These are phyloP conservation scores for Mentha longifolia DNA, from an alignment of 257 asterid species.

Conservation along the genomic window DNA sequence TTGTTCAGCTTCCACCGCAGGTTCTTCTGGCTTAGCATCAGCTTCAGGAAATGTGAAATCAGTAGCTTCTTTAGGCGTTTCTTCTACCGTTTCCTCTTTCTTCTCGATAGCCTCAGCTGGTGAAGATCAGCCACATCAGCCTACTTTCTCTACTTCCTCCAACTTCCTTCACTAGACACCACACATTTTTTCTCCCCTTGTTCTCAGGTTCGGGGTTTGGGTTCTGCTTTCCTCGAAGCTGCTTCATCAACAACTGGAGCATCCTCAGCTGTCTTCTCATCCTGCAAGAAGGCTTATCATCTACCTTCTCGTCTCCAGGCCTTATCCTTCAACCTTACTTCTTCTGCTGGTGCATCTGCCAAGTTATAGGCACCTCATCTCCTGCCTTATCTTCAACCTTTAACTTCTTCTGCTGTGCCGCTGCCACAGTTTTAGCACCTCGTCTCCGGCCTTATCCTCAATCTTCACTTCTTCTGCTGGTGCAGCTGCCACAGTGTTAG, in stretches of 20 bases:
- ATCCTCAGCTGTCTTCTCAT: slow-evolving; percentile 21
- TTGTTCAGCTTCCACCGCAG: slow-evolving; percentile 44
- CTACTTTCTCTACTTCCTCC: slow-evolving; percentile 33
- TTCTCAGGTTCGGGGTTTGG: slow-evolving; percentile 28
- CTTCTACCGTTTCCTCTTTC: slow-evolving; percentile 36
- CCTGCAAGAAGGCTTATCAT: background rate
- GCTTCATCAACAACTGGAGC: background rate
- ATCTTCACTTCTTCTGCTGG: slow-evolving; percentile 21
- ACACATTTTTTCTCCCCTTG: slow-evolving; percentile 29
- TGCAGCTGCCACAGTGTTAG: slow-evolving; percentile 31
- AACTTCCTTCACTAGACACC: slow-evolving; percentile 35
- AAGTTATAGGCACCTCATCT: too few relatives aligned
- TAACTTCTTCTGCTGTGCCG: slow-evolving; percentile 26
- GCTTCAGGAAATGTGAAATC: slow-evolving; percentile 39
- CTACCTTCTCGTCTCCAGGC: slow-evolving; percentile 12
- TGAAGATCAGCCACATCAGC: slow-evolving; percentile 34
- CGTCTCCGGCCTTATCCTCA: slow-evolving; percentile 44
- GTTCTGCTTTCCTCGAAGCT: slow-evolving; percentile 11
- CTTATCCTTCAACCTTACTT: slow-evolving; percentile 39
- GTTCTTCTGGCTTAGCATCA: slow-evolving; percentile 27
- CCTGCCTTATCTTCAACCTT: slow-evolving; percentile 41
- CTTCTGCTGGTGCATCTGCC: slow-evolving; percentile 27
- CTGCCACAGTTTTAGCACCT: slow-evolving; percentile 31
- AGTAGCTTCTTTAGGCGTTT: slow-evolving; percentile 29
- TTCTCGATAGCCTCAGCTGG: slow-evolving; percentile 36